Conservation (phyloP, 1,284 basidiomycete genomes). For the Microbotryomycetes sp. region DNA sequence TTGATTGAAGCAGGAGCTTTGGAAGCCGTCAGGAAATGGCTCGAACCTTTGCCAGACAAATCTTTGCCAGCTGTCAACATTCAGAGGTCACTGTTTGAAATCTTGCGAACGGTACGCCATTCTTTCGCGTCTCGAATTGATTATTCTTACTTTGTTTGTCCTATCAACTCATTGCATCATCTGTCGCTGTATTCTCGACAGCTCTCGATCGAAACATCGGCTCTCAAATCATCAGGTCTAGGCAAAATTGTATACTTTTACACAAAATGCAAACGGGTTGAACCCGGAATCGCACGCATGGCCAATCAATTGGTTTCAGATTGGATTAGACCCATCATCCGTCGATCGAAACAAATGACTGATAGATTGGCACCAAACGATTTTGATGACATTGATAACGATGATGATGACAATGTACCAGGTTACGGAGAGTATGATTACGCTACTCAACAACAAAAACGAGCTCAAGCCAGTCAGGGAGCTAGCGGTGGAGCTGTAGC, state of each 20-base stretch:
- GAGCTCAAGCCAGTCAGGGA: background rate
- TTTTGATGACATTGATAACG: background rate
- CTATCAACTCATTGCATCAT: background rate
- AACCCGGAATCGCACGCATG: constrained; percentile 66
- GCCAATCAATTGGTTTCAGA: constrained; percentile 78
- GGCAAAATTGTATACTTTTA: constrained; percentile 94
- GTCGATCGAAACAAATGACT: constrained; percentile 75
- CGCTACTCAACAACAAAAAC: background rate
- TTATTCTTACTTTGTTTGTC: too few species aligned
- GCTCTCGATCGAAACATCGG: constrained; percentile 87
- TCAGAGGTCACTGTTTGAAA: constrained; percentile 82
- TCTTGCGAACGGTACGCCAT: constrained; percentile 58
- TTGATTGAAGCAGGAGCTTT: constrained; percentile 94
- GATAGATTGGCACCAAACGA: constrained; percentile 49
- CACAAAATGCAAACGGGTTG: constrained; percentile 85
- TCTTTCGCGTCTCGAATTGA: too few species aligned
- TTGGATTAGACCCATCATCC: constrained; percentile 90
- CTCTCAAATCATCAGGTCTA: constrained; percentile 84
- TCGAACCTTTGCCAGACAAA: constrained; percentile 87
- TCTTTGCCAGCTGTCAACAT: constrained; percentile 94
- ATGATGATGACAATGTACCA: background rate
- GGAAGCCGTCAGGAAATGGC: constrained; percentile 82
- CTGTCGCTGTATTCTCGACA: constrained; percentile 27
- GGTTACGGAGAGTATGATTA: background rate
- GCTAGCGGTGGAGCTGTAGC: constrained; percentile 1